A percentile compares a stretch with the other conserved stretches of the same genome.
These are phyloP conservation scores for Teratosphaeria nubilosa DNA, from an alignment of 2,329 filamentous ascomycete species.

Conservation along the genomic window DNA sequence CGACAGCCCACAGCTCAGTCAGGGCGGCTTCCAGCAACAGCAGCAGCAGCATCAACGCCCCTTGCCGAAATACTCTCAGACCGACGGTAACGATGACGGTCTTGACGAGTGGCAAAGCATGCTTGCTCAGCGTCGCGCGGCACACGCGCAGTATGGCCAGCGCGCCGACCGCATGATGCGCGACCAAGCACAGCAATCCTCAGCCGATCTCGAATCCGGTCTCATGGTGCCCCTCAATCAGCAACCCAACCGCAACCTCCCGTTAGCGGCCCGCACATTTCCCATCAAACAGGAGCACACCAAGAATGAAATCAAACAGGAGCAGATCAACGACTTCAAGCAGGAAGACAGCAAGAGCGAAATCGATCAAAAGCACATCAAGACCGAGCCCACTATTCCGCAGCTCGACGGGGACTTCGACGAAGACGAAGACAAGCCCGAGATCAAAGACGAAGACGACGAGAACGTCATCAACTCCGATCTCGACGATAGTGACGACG, in stretches of 20 bases:
- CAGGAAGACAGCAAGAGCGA: neutral
- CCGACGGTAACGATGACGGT: constrained; percentile 60
- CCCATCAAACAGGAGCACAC: constrained; percentile 1
- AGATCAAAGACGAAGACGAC: constrained; percentile 46
- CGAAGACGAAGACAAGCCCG: constrained; percentile 32
- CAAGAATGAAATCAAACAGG: constrained; percentile 1
- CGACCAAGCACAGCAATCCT: constrained; percentile 54
- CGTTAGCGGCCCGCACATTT: neutral
- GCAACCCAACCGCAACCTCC: constrained; percentile 23
- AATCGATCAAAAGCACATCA: neutral
- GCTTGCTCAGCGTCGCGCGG: constrained; percentile 46
- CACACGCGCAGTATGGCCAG: constrained; percentile 43
- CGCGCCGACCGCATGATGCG: constrained; percentile 61
- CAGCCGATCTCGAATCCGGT: constrained; percentile 62
- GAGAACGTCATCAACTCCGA: constrained; percentile 98
- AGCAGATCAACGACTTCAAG: neutral
- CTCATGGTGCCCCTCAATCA: constrained; percentile 63
- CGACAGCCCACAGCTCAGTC: constrained; percentile 16
- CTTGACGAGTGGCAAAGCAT: constrained; percentile 49
- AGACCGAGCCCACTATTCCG: constrained; percentile 21
- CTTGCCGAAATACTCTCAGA: constrained; percentile 49
- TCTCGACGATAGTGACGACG: constrained; percentile 87
- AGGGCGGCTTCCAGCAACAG: constrained; percentile 25
- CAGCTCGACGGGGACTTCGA: constrained; percentile 48
- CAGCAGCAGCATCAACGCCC: constrained; percentile 27